Base-by-base conservation (phyloP, 371 early-diverging fungal genomes). In the Zychaea mexicana region DNA sequence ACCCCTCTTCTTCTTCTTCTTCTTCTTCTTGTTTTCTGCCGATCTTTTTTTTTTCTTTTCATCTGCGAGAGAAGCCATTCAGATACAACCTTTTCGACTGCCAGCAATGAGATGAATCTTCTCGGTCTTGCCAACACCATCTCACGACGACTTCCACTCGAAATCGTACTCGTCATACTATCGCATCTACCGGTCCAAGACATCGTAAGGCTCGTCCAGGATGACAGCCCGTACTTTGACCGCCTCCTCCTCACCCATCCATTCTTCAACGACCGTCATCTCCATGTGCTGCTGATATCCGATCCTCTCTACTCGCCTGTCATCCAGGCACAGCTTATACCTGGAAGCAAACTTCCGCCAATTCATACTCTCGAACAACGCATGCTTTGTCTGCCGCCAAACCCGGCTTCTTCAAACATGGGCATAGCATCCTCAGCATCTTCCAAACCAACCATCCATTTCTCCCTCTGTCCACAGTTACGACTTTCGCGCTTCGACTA, bases 201-300 rank as follows among this genome's bases (percentile, higher is more conserved):
- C 24, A 52, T 61, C 36, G 38, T 53, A 27, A 32, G 62, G 3
- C 62, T 61, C 6, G 39, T 53, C 21, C 39, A 53, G 24, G 62
- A 61, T 39, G 39, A 22, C 2, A 27, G 45, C n/a, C 57, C 57
- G 17, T 57, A 57, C 31, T 33, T 61, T 30, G 62, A 61, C 27
- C 62, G 62, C 13, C 54, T 61, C 19, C 21, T 61, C 27, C 27
- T 53, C 8, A 26, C 30, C 17, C 62, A 61, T 22, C 62, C 62
- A 22, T 47, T 52, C 26, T 61, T 61, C 31, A 53, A n/a, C 39
- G 38, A 61, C 15, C 62, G 62, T 12, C 53, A 42, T 39, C 32
- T 61, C 5, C 54, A 61, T 39, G 54, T 61, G 17, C 31, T 32
- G 3, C 24, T 61, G 5, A 61, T 39, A 13, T 31, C 53, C 53